Percentiles rank a stretch among this genome's conserved stretches.
phyloP scores from a whole-genome alignment of 768 basidiomycete species.

The Serpula lacrymans region DNA sequence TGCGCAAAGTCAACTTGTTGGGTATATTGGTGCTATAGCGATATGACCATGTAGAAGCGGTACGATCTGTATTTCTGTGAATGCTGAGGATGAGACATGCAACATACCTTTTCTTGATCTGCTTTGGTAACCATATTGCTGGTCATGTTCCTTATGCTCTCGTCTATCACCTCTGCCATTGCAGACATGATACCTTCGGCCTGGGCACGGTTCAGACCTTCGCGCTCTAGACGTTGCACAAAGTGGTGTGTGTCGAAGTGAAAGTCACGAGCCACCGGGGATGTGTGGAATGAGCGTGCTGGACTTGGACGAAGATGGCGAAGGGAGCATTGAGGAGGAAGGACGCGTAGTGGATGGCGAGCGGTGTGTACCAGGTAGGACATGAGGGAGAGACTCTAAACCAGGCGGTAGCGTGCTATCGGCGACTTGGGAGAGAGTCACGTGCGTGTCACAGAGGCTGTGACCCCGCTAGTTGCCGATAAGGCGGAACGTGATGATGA shows the following conservation, averaged over 20 bases:
- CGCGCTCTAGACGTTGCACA: constrained; percentile 83
- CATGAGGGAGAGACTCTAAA: too few species aligned
- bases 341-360: too few species aligned
- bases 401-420: too few species aligned
- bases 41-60: neutral
- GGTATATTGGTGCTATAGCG: constrained; percentile 76
- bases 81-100: neutral
- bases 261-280: constrained; percentile 41
- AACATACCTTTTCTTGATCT: constrained; percentile 88
- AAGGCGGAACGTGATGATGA: too few species aligned
- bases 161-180: constrained; percentile 96
- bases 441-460: too few species aligned
- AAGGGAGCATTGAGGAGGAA: too few species aligned
- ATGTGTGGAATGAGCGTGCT: constrained; percentile 28
- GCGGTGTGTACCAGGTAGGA: too few species aligned
- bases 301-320: too few species aligned
- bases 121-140: constrained; percentile 94
- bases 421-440: too few species aligned
- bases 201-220: constrained; percentile 86
- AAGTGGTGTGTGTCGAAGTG: constrained; percentile 97
- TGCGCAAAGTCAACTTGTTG: constrained; percentile 97
- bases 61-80: neutral
- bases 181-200: constrained; percentile 97
- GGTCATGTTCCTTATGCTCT: constrained; percentile 94
- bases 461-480: too few species aligned